Conservation (phyloP, 2,329 filamentous ascomycete species). For the Phyllosticta citriasiana region DNA sequence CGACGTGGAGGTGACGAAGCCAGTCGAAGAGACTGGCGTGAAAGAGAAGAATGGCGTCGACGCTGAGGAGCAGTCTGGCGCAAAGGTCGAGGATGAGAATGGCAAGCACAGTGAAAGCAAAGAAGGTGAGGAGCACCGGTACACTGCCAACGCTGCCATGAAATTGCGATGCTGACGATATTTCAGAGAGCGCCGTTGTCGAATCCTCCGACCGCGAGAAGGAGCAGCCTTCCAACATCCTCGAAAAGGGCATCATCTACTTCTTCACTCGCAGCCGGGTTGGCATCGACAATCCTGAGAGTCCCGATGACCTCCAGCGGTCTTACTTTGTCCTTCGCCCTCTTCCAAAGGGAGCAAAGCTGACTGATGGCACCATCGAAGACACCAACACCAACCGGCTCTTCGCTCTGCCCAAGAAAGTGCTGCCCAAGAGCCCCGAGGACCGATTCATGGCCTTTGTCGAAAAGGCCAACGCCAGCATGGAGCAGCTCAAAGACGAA, state of each 20-base stretch:
- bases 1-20: slow-evolving; percentile 16
- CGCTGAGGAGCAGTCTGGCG: slow-evolving; percentile 12
- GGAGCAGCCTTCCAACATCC: slow-evolving; percentile 49
- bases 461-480: slow-evolving; percentile 58
- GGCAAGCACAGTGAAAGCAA: slow-evolving; percentile 16
- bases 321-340: slow-evolving; percentile 74
- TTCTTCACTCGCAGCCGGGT: slow-evolving; percentile 81
- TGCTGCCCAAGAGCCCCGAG: slow-evolving; percentile 55
- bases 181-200: slow-evolving; percentile 32
- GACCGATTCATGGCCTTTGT: slow-evolving; percentile 77
- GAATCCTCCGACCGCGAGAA: slow-evolving; percentile 42
- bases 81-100: slow-evolving; percentile 12
- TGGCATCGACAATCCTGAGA: slow-evolving; percentile 57
- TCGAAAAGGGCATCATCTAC: slow-evolving; percentile 85
- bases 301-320: slow-evolving; percentile 62
- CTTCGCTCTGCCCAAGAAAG: slow-evolving; percentile 75
- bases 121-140: not conserved
- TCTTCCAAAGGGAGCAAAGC: slow-evolving; percentile 56
- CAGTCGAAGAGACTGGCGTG: slow-evolving; percentile 12
- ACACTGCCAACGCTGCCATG: slow-evolving; percentile 6
- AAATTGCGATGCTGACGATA: not conserved
- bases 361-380: slow-evolving; percentile 49
- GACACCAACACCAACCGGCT: slow-evolving; percentile 57
- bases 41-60: slow-evolving; percentile 6
- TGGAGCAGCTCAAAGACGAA: slow-evolving; percentile 60